Conservation (phyloP, 1,284 basidiomycete genomes). For the Blastosporella zonata region DNA sequence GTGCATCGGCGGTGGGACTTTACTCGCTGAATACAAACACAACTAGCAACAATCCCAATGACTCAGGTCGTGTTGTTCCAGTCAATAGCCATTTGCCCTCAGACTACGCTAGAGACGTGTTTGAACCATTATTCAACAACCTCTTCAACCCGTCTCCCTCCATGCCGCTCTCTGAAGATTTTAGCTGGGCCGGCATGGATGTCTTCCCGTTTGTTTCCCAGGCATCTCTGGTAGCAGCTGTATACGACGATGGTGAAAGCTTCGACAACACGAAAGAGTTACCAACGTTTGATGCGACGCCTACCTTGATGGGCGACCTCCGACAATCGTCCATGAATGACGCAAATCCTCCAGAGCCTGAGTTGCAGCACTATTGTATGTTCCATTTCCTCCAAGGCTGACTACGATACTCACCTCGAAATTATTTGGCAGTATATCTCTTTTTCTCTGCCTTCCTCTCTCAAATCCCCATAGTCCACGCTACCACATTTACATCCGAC, state of each 20-base stretch:
- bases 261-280: conserved; percentile 7
- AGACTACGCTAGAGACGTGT: conserved; percentile 23
- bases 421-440: conserved; percentile 39
- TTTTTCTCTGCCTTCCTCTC: conserved; percentile 52
- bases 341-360: conserved; percentile 28
- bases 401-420: conserved; percentile 3
- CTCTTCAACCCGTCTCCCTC: conserved; percentile 19
- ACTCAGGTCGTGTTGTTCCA: conserved; percentile 16
- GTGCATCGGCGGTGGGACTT: conserved; percentile 14
- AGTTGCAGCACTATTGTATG: conserved; percentile 50
- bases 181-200: conserved; percentile 17
- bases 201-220: conserved; percentile 21
- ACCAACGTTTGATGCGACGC: conserved; percentile 2
- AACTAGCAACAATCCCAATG: conserved; percentile 6
- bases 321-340: conserved; percentile 16
- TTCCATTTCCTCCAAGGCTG: conserved; percentile 12
- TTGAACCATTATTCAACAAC: conserved; percentile 24
- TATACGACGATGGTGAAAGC: conserved; percentile 3
- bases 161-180: conserved; percentile 16
- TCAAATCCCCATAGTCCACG: conserved; percentile 56
- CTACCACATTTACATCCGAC: conserved; percentile 45
- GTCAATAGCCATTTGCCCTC: conserved; percentile 23
- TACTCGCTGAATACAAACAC: conserved; percentile 10
- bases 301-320: conserved; percentile 14
- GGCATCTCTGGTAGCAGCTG: neutral